Evolutionary conservation across 805 yeast genomes (phyloP), one percentile per base, ranked within the genome.

Genomic region (Zygoascus flipseniorum): DNA sequence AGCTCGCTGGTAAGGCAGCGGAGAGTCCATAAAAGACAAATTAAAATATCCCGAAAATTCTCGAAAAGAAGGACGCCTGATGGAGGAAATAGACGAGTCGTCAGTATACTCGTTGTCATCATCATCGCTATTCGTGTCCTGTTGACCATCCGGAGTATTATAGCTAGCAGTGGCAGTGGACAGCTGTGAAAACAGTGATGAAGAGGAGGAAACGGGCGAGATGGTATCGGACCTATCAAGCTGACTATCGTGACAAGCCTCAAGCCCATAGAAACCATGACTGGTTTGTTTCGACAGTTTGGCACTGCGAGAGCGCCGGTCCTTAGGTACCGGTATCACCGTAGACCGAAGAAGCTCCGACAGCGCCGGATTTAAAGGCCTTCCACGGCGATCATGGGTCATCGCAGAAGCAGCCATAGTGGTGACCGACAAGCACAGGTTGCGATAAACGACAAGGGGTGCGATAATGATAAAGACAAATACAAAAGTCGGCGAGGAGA

Each of bases 351-450:
- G 47, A 53, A 59, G 51, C 26, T 54, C 53, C 23, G 58, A 32
- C 52, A 59, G 39, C 18, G 59, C 60, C 20, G 60, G 59, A 26
- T 57, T 47, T 43, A 59, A 48, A 43, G 52, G 52, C 43, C 62
- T 43, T 8, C 62, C 62, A 16, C 48, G 48, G 44, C 56, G 62
- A 37, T 59, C 62, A 18, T 42, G 44, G 26, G 44, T 42, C 3
- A 42, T 11, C 8, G 39, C 39, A 35, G 39, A 3, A 35, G 39
- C 39, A 13, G 39, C 39, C 39, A 35, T 35, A n/a, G 39, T n/a
- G 28, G 28, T 4, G 28, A 23, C 28, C 28, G 28, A 23, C 28
- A 23, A 6, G 6, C 28, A 23, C 28, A 23, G 28, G 28, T 23
- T 23, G n/a, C n/a, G n/a, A n/a, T n/a, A n/a, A n/a, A n/a, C n/a